Base-by-base conservation (phyloP, 192 early-diverging fungal species). In the Entomortierella chlamydospora region DNA sequence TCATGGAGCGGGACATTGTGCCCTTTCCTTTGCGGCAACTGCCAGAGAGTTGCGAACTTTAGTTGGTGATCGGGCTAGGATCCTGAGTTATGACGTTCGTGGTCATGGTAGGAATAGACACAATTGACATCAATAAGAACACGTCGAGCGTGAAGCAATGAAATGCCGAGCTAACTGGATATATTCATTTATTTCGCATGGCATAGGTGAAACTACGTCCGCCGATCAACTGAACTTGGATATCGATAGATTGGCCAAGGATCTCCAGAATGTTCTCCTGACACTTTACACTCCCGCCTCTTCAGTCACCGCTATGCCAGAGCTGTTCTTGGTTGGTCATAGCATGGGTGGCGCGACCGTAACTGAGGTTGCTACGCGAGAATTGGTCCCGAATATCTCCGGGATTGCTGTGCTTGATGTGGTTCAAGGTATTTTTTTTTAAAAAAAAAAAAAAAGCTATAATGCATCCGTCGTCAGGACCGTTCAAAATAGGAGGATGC, bases 301-400 rank as follows among this genome's bases (percentile, higher is more conserved):
- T 17, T 37, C 13, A 42, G 30, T 11, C 28, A 25, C 9, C 22
- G 17, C n/a, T 20, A 25, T 59, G 57, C 69, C 69, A 42, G 53
- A 54, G 59, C 23, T 63, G 12, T 31, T 71, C 53, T 34, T 76
- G 31, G 42, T 76, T 0, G 72, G 72, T 26, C 72, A 76, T 61
- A 84, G 89, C 61, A 87, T 91, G 87, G 90, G 90, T 20, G 90
- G 90, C 3, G 85, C 88, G 0, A 78, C 89, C 20, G 84, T 83
- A 0, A 81, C 79, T 0, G 81, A 89, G 29, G 82, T 67, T 9
- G 89, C 84, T 1, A 65, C 58, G 26, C 60, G 79, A 9, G 61
- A 64, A 15, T 25, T 79, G 49, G 37, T 89, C 0, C 45, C 54
- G 7, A 68, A 59, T 7, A 60, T 90, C 0, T 18, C 72, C 1